These are phyloP conservation scores for Yamadazyma ubonensis DNA, from an alignment of 805 yeast genomes.

Conservation along the genomic window DNA sequence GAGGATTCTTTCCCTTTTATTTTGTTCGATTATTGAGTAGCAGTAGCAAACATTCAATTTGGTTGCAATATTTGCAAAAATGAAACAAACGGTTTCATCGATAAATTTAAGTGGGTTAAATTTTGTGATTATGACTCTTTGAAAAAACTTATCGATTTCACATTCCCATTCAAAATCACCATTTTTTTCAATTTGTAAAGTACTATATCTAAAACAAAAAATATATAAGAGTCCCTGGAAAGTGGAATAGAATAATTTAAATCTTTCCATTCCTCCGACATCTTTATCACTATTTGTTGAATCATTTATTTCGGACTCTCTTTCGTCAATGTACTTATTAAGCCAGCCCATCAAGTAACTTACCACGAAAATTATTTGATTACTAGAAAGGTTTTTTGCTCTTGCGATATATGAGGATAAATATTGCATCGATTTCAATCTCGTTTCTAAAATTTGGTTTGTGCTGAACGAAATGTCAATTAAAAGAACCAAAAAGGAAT, in stretches of 20 bases:
- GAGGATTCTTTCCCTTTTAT: constrained; percentile 66
- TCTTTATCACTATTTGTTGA: constrained; percentile 11
- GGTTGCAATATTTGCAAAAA: constrained; percentile 91
- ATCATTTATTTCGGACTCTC: constrained; percentile 70
- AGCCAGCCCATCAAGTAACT: constrained; percentile 83
- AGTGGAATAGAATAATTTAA: constrained; percentile 84
- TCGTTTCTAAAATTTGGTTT: constrained; percentile 64
- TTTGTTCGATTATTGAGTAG: constrained; percentile 87
- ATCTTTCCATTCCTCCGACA: constrained; percentile 81
- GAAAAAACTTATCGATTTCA: constrained; percentile 81
- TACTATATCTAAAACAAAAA: constrained; percentile 80
- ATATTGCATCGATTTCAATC: constrained; percentile 90
- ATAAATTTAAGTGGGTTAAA: constrained; percentile 93
- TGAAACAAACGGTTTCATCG: constrained; percentile 88
- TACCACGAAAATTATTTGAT: constrained; percentile 80
- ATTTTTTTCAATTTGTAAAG: constrained; percentile 31
- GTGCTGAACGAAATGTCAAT: constrained; percentile 80
- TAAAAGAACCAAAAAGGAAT: constrained; percentile 76
- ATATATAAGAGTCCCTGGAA: constrained; percentile 89
- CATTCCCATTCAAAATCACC: constrained; percentile 65
- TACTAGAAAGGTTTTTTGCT: constrained; percentile 66
- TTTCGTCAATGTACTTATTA: constrained; percentile 72
- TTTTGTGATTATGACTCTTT: constrained; percentile 76
- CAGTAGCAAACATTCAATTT: constrained; percentile 89
- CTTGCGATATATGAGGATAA: constrained; percentile 88